Conservation (phyloP, 176 grass and related monocot genomes). For the barley (Hordeum vulgare) region MorexV3_pseudomolecules_assembly NC_058520.1:46590682-46591181, state of each 20-base stretch:
- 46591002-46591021: background rate
- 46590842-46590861: no score
- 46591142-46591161: no score
- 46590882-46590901: background rate
- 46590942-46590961: background rate
- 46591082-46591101: no score
- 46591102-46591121: no score
- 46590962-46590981: background rate
- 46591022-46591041: background rate
- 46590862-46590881: background rate
- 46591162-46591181: no score
- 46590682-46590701: background rate
- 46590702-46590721: background rate
- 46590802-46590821: background rate
- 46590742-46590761: background rate
- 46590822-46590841: background rate
- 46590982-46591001: background rate
- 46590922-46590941: background rate
- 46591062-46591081: no score
- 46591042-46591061: no score
- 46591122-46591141: no score
- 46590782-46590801: background rate
- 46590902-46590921: background rate
- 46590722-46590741: background rate
- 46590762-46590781: background rate